These are phyloP conservation scores for Colletotrichum graminicola DNA, from an alignment of 2,329 filamentous ascomycete genomes.

Conservation along the genomic window DNA sequence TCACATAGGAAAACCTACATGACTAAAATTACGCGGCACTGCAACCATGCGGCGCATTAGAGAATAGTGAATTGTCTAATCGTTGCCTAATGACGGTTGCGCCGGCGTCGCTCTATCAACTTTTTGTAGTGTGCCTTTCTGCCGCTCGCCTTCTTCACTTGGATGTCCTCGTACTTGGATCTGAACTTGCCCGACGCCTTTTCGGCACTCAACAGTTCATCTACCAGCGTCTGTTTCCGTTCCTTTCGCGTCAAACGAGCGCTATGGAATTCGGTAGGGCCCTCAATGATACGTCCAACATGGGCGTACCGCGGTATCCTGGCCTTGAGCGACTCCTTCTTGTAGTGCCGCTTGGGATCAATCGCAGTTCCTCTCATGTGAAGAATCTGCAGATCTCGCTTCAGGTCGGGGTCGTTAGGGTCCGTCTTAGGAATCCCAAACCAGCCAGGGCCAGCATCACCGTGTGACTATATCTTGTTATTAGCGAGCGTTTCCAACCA, in stretches of 20 bases:
- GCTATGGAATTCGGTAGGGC: constrained; percentile 88
- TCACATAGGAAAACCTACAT: too few relatives aligned
- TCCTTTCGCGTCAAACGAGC: constrained; percentile 87
- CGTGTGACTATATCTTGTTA: constrained; percentile 43
- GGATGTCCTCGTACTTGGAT: constrained; percentile 88
- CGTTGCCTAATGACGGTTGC: constrained; percentile 38
- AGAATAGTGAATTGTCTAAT: background rate
- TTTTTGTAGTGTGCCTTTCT: constrained; percentile 92
- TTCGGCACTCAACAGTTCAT: constrained; percentile 82
- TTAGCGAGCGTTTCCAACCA: background rate
- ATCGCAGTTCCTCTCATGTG: constrained; percentile 85
- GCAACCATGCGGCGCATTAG: background rate
- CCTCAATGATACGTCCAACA: constrained; percentile 88
- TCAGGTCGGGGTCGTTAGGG: constrained; percentile 85
- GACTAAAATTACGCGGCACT: background rate
- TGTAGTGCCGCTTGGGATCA: constrained; percentile 91
- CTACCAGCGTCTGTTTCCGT: constrained; percentile 86
- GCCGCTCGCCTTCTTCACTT: constrained; percentile 84
- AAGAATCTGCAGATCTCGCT: constrained; percentile 88
- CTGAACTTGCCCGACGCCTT: constrained; percentile 79
- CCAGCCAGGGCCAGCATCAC: constrained; percentile 84
- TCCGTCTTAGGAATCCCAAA: constrained; percentile 88
- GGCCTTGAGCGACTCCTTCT: constrained; percentile 81
- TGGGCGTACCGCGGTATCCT: constrained; percentile 86
- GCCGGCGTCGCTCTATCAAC: constrained; percentile 64